Evolutionary conservation across 345 rosid species (phyloP).

Genomic region (Lumnitzera littorea): DNA sequence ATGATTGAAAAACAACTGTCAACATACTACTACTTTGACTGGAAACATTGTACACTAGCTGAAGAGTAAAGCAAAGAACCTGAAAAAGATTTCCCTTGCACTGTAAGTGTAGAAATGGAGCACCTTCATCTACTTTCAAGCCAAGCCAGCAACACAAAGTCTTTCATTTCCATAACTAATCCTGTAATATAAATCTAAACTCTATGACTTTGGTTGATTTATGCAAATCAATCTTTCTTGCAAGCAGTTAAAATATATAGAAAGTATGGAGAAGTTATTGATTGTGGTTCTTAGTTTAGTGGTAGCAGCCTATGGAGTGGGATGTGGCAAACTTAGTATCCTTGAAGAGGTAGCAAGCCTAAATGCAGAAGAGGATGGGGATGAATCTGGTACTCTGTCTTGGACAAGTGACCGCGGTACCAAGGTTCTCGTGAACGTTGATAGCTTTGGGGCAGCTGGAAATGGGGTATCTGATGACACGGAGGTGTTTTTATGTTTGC

Average conservation of each 20-base stretch:
- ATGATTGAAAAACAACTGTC: too few species aligned
- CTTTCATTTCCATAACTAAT: conserved; percentile 43
- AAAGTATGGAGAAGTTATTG: conserved; percentile 45
- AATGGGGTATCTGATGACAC: conserved; percentile 92
- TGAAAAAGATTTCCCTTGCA: conserved; percentile 55
- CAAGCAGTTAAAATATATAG: conserved; percentile 14
- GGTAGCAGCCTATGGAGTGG: conserved; percentile 39
- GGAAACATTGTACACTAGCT: conserved; percentile 28
- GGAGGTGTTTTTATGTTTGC: conserved; percentile 34
- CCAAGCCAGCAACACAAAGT: conserved; percentile 58
- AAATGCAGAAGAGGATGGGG: conserved; percentile 43
- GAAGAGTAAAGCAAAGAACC: conserved; percentile 88
- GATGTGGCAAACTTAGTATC: conserved; percentile 39
- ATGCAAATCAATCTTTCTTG: conserved; percentile 33
- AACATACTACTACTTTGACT: conserved; percentile 12
- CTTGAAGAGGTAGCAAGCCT: conserved; percentile 49
- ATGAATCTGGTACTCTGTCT: conserved; percentile 29
- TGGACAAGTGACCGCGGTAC: conserved; percentile 51
- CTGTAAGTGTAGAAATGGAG: conserved; percentile 70
- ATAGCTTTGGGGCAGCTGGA: conserved; percentile 86
- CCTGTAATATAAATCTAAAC: conserved; percentile 40
- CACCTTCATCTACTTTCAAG: conserved; percentile 84
- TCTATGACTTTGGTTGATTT: conserved; percentile 28
- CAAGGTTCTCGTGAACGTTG: conserved; percentile 81
- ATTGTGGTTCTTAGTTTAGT: conserved; percentile 44